Evolutionary conservation across 192 early-diverging fungal genomes (phyloP).

Genomic region (Backusella psychrophila): DNA sequence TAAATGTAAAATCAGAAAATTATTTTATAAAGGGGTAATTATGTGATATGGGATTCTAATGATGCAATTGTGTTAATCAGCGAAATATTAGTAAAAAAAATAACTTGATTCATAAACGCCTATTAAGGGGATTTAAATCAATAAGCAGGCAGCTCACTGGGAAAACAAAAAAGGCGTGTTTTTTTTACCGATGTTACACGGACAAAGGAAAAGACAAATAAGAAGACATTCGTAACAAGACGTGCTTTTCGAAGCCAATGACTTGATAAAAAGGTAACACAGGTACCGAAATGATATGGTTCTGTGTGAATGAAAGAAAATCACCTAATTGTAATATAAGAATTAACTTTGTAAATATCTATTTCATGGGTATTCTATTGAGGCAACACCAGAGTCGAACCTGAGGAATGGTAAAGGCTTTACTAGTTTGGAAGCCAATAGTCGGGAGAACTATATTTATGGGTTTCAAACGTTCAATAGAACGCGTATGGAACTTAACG

Average conservation of each 20-base stretch:
- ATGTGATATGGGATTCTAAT: not conserved
- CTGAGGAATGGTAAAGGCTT: too few relatives aligned
- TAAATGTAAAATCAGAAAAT: not conserved
- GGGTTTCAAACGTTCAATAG: too few relatives aligned
- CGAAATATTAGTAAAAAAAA: not conserved
- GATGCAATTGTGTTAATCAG: not conserved
- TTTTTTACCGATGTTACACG: not conserved
- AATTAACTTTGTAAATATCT: too few relatives aligned
- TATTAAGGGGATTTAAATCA: not conserved
- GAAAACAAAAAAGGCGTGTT: not conserved
- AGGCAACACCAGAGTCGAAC: too few relatives aligned
- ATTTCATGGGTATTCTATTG: too few relatives aligned
- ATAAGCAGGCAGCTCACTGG: not conserved
- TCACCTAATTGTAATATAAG: not conserved
- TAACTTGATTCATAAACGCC: not conserved
- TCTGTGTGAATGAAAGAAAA: not conserved
- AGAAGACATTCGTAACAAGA: slow-evolving; percentile 1
- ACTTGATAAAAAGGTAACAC: not conserved
- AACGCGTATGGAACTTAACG: too few relatives aligned
- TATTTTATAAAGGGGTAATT: not conserved
- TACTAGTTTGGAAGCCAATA: too few relatives aligned
- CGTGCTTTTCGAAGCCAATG: not conserved
- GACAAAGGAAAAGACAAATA: not conserved
- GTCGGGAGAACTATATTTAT: too few relatives aligned
- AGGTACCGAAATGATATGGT: not conserved